Conservation (phyloP, 345 rosid species). For the Conringia planisiliqua region DNA sequence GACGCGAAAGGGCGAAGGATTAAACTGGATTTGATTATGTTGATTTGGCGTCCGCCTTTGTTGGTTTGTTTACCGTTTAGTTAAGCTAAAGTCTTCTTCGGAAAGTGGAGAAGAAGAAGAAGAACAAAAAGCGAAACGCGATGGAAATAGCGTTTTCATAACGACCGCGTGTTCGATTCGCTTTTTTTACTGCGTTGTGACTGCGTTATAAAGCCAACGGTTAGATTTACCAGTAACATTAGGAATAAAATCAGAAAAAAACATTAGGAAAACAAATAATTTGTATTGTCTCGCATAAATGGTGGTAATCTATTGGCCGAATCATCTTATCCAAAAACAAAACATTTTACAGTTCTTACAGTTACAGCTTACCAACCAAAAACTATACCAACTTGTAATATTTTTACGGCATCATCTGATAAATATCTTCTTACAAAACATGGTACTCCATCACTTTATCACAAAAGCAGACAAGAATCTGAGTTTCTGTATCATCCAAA, state of each 20-base stretch:
- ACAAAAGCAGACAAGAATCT: neutral
- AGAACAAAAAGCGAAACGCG: neutral
- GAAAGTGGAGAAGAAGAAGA: neutral
- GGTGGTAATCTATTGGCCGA: neutral
- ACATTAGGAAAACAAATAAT: no score
- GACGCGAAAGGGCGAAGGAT: neutral
- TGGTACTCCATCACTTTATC: neutral
- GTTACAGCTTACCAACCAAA: neutral
- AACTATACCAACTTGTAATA: neutral
- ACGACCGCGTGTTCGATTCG: neutral
- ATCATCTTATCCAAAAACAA: neutral
- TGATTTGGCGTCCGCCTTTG: conserved; percentile 22
- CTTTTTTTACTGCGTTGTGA: neutral
- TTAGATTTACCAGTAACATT: neutral
- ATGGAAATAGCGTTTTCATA: neutral
- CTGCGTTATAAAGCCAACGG: neutral
- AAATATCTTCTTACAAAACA: neutral
- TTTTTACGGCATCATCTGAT: neutral
- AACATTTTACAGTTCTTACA: neutral
- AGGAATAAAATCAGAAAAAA: no score
- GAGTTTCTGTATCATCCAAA: neutral
- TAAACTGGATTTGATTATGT: conserved; percentile 19
- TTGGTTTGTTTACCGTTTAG: neutral
- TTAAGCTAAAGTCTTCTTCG: neutral
- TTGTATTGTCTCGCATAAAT: neutral